Evolutionary conservation across 2,329 filamentous ascomycete species (phyloP).

Genomic region (Fusarium nygamai): DNA sequence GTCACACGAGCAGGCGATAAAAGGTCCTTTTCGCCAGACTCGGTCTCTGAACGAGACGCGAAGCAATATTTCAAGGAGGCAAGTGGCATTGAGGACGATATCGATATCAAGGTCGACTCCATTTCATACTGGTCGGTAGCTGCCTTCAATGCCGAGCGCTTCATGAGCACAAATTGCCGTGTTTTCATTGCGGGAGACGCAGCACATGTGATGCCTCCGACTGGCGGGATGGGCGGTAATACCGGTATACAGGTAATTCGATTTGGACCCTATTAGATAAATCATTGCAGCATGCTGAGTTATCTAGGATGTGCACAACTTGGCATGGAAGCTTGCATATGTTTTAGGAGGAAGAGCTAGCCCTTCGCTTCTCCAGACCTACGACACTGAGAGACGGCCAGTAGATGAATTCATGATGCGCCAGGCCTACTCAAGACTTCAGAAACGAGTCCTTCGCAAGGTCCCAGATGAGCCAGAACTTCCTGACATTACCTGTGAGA

Average conservation of each 20-base stretch:
- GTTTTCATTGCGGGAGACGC: neutral
- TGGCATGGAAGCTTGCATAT: neutral
- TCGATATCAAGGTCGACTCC: neutral
- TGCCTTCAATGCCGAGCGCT: neutral
- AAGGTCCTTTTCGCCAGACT: neutral
- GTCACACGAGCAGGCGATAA: neutral
- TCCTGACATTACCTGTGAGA: neutral
- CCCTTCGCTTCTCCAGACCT: neutral
- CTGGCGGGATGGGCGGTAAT: neutral
- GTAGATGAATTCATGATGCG: neutral
- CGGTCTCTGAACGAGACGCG: neutral
- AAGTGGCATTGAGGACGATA: neutral
- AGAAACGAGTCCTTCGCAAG: neutral
- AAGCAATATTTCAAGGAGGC: neutral
- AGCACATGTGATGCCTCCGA: neutral
- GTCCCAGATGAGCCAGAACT: neutral
- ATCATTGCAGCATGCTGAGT: neutral
- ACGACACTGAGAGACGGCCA: neutral
- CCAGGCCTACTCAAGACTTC: neutral
- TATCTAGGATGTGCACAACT: neutral
- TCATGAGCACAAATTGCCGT: neutral
- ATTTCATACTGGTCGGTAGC: neutral
- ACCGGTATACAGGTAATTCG: neutral
- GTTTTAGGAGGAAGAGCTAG: accelerated
- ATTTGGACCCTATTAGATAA: neutral